Conservation (phyloP, 2,329 filamentous ascomycete genomes). For the Exophiala viscosa region DNA sequence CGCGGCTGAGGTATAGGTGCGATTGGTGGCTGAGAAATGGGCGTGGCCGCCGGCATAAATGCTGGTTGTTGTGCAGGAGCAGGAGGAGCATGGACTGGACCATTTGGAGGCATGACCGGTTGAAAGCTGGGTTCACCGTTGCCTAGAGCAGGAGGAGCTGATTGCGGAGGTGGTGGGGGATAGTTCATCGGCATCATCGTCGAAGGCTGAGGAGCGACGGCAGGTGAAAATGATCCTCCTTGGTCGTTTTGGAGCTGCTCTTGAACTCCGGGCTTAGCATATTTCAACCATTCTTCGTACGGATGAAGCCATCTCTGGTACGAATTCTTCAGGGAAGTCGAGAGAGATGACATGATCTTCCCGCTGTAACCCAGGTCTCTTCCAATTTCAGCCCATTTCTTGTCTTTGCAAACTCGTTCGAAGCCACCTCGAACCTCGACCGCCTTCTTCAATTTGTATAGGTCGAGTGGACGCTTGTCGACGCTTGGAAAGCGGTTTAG, state of each 20-base stretch:
- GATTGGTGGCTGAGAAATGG: slow-evolving; percentile 36
- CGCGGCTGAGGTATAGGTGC: slow-evolving; percentile 37
- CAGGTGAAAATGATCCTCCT: slow-evolving; percentile 78
- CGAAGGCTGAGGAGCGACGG: slow-evolving; percentile 62
- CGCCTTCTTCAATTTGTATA: slow-evolving; percentile 94
- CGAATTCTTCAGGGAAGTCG: slow-evolving; percentile 95
- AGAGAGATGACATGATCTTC: slow-evolving; percentile 99
- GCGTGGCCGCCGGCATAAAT: slow-evolving; percentile 30
- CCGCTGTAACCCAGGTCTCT: slow-evolving; percentile 95
- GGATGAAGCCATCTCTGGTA: slow-evolving; percentile 96
- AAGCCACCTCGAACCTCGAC: slow-evolving; percentile 94
- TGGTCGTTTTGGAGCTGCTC: slow-evolving; percentile 92
- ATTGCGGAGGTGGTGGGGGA: slow-evolving; percentile 38
- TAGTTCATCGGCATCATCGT: slow-evolving; percentile 72
- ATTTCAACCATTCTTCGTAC: slow-evolving; percentile 88
- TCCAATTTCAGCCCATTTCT: slow-evolving; percentile 99
- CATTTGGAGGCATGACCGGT: slow-evolving; percentile 26
- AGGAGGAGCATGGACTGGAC: slow-evolving; percentile 7
- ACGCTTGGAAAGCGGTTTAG: slow-evolving; percentile 93
- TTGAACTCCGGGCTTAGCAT: slow-evolving; percentile 93
- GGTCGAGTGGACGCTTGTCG: slow-evolving; percentile 91
- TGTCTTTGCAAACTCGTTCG: slow-evolving; percentile 91
- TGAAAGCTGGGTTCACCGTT: slow-evolving; percentile 48
- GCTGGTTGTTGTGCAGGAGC: slow-evolving; percentile 32
- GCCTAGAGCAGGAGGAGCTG: slow-evolving; percentile 39